phyloP scores from a whole-genome alignment of 768 basidiomycete species.

The Lactarius evosmus region DNA sequence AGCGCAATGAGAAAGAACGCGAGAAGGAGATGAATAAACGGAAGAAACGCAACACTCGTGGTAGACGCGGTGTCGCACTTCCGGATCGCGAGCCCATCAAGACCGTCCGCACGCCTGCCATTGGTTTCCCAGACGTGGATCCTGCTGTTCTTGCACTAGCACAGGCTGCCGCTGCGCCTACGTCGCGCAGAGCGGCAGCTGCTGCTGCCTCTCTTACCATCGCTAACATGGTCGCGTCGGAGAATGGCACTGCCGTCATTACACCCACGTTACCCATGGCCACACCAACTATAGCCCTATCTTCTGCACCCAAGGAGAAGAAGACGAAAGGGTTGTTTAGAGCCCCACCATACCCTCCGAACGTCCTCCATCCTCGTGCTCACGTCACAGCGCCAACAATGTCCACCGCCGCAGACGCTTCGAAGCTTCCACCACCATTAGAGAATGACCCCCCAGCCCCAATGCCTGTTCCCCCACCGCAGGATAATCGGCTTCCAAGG shows the following conservation, averaged over 20 bases:
- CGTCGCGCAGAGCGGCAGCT: conserved; percentile 79
- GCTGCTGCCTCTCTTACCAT: conserved; percentile 81
- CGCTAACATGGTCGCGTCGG: conserved; percentile 88
- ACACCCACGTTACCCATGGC: conserved; percentile 45
- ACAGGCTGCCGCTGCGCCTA: conserved; percentile 61
- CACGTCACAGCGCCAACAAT: conserved; percentile 55
- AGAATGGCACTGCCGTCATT: conserved; percentile 68
- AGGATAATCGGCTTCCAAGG: conserved; percentile 48
- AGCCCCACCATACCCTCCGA: conserved; percentile 54
- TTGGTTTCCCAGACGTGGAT: conserved; percentile 79
- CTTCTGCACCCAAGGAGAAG: conserved; percentile 56
- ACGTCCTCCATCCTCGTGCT: conserved; percentile 60
- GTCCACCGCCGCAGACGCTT: conserved; percentile 65
- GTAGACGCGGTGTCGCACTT: conserved; percentile 72
- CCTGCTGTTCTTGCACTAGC: conserved; percentile 65
- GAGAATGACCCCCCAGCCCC: conserved; percentile 57
- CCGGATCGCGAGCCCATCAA: conserved; percentile 92
- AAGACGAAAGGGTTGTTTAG: conserved; percentile 72
- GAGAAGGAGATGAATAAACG: conserved; percentile 90
- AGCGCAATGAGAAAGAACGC: conserved; percentile 84
- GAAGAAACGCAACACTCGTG: conserved; percentile 79
- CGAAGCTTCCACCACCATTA: conserved; percentile 53
- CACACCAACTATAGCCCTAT: conserved; percentile 36
- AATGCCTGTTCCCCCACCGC: conserved; percentile 32
- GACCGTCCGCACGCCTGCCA: conserved; percentile 87